phyloP scores from a whole-genome alignment of 2,329 filamentous ascomycete species.

The Pseudopithomyces chartarum region DNA sequence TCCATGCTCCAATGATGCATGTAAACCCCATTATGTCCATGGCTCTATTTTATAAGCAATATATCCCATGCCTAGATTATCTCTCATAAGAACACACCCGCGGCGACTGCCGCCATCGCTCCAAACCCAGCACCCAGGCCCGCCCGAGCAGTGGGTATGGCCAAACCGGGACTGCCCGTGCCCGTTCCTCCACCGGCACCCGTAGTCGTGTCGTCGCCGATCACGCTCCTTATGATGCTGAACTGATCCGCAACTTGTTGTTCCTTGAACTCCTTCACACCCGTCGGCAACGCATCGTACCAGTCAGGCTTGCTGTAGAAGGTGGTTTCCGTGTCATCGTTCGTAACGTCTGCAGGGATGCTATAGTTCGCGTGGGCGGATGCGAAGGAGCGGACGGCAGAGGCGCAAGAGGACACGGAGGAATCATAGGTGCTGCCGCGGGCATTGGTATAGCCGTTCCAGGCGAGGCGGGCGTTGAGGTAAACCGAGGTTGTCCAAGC shows the following conservation, averaged over 20 bases:
- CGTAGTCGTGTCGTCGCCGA: slow-evolving; percentile 10
- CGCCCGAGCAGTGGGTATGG: slow-evolving; percentile 26
- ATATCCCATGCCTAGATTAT: too few relatives aligned
- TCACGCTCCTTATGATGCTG: slow-evolving; percentile 31
- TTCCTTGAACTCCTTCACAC: slow-evolving; percentile 36
- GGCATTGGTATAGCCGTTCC: slow-evolving; percentile 22
- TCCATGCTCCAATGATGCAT: neutral
- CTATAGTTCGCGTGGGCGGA: slow-evolving; percentile 28
- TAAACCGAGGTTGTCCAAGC: slow-evolving; percentile 35
- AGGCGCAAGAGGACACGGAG: slow-evolving; percentile 30
- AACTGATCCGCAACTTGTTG: slow-evolving; percentile 37
- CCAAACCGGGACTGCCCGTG: slow-evolving; percentile 24
- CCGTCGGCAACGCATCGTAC: slow-evolving; percentile 36
- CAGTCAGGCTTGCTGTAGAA: slow-evolving; percentile 30
- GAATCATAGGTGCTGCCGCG: slow-evolving; percentile 32
- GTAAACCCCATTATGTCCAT: neutral
- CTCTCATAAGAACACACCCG: slow-evolving; percentile 31
- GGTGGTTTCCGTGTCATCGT: slow-evolving; percentile 24
- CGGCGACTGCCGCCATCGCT: slow-evolving; percentile 33
- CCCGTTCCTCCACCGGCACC: slow-evolving; percentile 19
- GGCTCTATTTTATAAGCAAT: neutral
- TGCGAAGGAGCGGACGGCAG: slow-evolving; percentile 32
- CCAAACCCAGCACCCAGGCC: slow-evolving; percentile 28
- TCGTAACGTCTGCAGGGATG: slow-evolving; percentile 33
- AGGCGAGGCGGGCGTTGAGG: slow-evolving; percentile 31